Evolutionary conservation across 2,329 filamentous ascomycete species (phyloP).

Genomic region (Cercospora sp.): DNA sequence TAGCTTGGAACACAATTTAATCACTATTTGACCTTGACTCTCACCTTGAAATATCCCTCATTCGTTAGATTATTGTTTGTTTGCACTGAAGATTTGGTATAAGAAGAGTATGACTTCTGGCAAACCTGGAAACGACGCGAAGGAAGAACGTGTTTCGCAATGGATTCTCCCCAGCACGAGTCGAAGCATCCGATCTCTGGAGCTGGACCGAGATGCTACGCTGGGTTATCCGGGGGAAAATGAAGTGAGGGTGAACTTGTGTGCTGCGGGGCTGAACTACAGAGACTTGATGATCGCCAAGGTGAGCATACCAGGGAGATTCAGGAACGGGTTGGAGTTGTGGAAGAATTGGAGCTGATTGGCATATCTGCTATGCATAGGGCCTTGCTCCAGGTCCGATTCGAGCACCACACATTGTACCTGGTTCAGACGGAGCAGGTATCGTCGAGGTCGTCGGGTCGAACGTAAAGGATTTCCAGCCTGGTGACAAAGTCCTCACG

Average conservation of each 20-base stretch:
- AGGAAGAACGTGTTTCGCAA: neutral
- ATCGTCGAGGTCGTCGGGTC: conserved; percentile 57
- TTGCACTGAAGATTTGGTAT: too few relatives aligned
- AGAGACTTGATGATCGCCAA: conserved; percentile 47
- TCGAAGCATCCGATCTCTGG: conserved; percentile 20
- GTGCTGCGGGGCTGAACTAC: conserved; percentile 47
- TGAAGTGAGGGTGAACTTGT: conserved; percentile 32
- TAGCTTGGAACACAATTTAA: neutral
- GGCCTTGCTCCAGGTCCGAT: conserved; percentile 16
- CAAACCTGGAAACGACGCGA: neutral
- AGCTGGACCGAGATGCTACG: conserved; percentile 23
- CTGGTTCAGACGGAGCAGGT: conserved; percentile 31
- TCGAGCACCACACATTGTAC: conserved; percentile 14
- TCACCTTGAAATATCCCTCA: too few relatives aligned
- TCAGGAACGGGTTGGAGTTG: neutral
- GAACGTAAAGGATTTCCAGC: conserved; percentile 58
- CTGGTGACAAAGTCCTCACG: conserved; percentile 55
- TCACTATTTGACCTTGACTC: neutral
- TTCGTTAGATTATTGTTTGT: too few relatives aligned
- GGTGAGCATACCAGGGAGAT: conserved; percentile 19
- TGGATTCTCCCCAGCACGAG: conserved; percentile 5
- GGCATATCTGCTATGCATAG: neutral
- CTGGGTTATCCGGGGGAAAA: conserved; percentile 21
- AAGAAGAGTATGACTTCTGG: neutral
- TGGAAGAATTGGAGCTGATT: neutral